Percentiles rank a stretch among this genome's conserved stretches.
Conservation (phyloP, 163 green algal species). For the Chlorella variabilis region DNA sequence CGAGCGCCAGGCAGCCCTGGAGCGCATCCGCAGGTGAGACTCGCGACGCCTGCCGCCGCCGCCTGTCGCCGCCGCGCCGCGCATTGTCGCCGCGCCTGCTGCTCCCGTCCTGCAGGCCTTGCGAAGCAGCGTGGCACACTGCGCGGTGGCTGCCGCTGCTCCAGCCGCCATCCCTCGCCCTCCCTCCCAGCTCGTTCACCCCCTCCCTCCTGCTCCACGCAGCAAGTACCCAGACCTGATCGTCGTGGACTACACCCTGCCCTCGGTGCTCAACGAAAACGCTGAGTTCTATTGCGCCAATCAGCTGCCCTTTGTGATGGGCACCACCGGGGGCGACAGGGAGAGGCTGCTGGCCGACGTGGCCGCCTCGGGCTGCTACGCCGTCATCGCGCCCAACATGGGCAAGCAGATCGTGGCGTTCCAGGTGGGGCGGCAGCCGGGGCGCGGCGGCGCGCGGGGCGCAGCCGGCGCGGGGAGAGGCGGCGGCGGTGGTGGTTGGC, state of each 20-base stretch:
- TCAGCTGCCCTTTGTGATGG: constrained; percentile 96
- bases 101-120: no score
- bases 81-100: no score
- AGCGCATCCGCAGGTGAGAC: constrained; percentile 24
- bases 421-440: constrained; percentile 19
- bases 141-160: background rate
- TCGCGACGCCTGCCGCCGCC: background rate
- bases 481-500: no score
- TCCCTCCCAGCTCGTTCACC: background rate
- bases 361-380: constrained; percentile 70
- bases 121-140: no score
- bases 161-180: background rate
- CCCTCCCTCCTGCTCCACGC: constrained; percentile 44
- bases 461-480: no score
- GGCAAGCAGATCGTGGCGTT: constrained; percentile 97
- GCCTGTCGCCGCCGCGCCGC: background rate
- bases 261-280: constrained; percentile 90
- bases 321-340: constrained; percentile 95
- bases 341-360: constrained; percentile 77
- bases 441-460: no score
- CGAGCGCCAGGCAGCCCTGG: constrained; percentile 69
- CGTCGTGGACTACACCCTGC: constrained; percentile 95
- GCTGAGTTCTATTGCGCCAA: constrained; percentile 79
- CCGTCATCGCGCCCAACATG: constrained; percentile 99
- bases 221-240: constrained; percentile 81